Evolutionary conservation across 2,329 filamentous ascomycete species (phyloP), one percentile per base, ranked within the genome.

Genomic region (Penicillium nordicum): DNA sequence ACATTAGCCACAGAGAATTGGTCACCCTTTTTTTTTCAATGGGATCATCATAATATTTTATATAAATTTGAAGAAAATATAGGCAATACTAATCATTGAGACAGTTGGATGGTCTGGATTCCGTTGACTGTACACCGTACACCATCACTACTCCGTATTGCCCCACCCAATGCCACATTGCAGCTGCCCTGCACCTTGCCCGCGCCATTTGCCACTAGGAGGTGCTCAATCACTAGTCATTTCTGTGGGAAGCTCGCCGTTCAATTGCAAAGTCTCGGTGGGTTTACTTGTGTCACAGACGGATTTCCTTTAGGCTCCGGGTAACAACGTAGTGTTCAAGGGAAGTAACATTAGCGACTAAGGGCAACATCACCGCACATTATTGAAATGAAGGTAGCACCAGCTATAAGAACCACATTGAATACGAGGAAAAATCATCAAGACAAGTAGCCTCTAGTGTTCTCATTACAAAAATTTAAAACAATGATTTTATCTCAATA

Each of bases 121-220:
- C 4, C 12, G 25, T 45, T 18, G 3, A 29, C 7, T 29, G 11
- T 23, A 42, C 36, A 12, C 23, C 32, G 30, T 29, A 54, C 36
- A 53, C 34, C 34, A 21, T 18, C 42, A 53, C 29, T 54, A 18
- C 18, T 18, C 18, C 18, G 18, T 18, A 50, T 54, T 32, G 21
- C 43, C 36, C 11, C 32, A 46, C n/a, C 32, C 7, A 41, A 29
- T 41, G 4, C 16, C 29, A 36, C 21, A 43, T 50, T 54, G 52
- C 30, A 44, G 29, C 38, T 25, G n/a, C 14, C 30, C 29, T 55
- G 30, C n/a, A 42, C n/a, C n/a, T 40, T 32, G 49, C 16, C 12
- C 21, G 10, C 14, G 36, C 36, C 23, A 50, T 55, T 55, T n/a
- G n/a, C 52, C 52, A 55, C 45, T 50, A 43, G 30, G 45, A 55